phyloP scores from a whole-genome alignment of 352 stramenopile genomes.

The Phytopythium boreale region DNA sequence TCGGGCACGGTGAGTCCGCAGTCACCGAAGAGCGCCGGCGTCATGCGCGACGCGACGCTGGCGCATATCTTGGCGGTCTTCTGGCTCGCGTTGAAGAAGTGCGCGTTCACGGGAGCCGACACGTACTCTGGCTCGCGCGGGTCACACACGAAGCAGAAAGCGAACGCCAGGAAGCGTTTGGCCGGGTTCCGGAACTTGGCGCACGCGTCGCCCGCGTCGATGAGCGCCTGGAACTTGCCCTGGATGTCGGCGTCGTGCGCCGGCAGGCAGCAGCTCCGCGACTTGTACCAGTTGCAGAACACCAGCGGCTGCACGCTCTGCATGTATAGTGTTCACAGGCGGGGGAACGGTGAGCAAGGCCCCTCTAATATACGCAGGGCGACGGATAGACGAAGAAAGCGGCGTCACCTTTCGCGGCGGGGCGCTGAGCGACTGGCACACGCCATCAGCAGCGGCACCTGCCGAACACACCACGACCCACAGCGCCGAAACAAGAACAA shows the following conservation, averaged over 20 bases:
- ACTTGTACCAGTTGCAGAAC: conserved; percentile 77
- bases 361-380: background rate
- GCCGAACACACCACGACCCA: background rate
- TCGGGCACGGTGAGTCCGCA: conserved; percentile 61
- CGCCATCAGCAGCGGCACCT: conserved; percentile 2
- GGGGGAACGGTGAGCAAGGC: background rate
- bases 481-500: background rate
- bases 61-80: conserved; percentile 70
- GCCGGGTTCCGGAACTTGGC: conserved; percentile 69
- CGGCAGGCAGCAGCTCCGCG: conserved; percentile 60
- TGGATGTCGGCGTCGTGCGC: conserved; percentile 65
- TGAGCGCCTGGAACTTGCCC: conserved; percentile 51
- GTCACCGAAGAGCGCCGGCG: conserved; percentile 49
- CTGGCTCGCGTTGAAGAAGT: conserved; percentile 48
- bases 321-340: background rate
- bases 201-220: conserved; percentile 58
- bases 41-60: conserved; percentile 42
- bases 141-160: conserved; percentile 45
- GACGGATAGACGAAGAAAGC: background rate
- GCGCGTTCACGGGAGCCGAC: conserved; percentile 36
- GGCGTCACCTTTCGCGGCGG: conserved; percentile 19
- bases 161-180: conserved; percentile 49
- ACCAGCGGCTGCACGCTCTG: conserved; percentile 59
- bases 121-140: conserved; percentile 37
- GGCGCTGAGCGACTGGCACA: conserved; percentile 24